phyloP scores from a whole-genome alignment of 352 stramenopile genomes.

The Phytophthora sp. region DNA sequence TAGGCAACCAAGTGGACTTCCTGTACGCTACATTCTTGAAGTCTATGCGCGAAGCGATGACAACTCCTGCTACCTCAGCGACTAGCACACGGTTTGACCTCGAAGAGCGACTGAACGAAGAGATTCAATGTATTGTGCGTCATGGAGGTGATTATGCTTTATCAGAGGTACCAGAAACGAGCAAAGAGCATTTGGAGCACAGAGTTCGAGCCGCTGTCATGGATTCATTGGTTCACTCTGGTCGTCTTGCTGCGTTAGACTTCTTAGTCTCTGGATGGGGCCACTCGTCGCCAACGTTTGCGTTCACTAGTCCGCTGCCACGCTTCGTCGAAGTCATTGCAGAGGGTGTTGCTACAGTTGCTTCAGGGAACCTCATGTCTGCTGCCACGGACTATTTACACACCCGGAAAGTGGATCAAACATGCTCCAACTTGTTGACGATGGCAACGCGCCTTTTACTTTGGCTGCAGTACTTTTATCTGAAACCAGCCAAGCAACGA shows the following conservation, averaged over 20 bases:
- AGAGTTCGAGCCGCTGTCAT: conserved; percentile 49
- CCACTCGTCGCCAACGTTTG: conserved; percentile 22
- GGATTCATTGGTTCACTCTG: conserved; percentile 54
- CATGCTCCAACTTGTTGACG: conserved; percentile 63
- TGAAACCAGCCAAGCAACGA: conserved; percentile 45
- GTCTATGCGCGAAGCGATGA: conserved; percentile 42
- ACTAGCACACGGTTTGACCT: conserved; percentile 40
- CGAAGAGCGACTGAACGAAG: conserved; percentile 56
- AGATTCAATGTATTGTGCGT: conserved; percentile 53
- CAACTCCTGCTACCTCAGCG: conserved; percentile 19
- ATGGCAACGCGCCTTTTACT: conserved; percentile 57
- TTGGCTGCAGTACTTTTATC: conserved; percentile 75
- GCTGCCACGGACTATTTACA: conserved; percentile 56
- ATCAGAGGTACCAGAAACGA: conserved; percentile 50
- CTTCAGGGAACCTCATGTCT: conserved; percentile 61
- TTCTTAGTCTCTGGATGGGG: conserved; percentile 65
- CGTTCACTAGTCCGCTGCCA: conserved; percentile 52
- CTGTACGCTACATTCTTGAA: conserved; percentile 55
- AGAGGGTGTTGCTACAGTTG: conserved; percentile 57
- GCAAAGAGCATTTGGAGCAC: conserved; percentile 42
- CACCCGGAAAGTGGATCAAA: conserved; percentile 70
- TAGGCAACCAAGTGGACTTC: conserved; percentile 54
- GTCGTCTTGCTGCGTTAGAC: conserved; percentile 57
- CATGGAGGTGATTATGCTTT: conserved; percentile 47
- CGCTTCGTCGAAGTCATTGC: conserved; percentile 66